Evolutionary conservation across 2,329 filamentous ascomycete genomes (phyloP).

Genomic region (Talaromyces sp.): DNA sequence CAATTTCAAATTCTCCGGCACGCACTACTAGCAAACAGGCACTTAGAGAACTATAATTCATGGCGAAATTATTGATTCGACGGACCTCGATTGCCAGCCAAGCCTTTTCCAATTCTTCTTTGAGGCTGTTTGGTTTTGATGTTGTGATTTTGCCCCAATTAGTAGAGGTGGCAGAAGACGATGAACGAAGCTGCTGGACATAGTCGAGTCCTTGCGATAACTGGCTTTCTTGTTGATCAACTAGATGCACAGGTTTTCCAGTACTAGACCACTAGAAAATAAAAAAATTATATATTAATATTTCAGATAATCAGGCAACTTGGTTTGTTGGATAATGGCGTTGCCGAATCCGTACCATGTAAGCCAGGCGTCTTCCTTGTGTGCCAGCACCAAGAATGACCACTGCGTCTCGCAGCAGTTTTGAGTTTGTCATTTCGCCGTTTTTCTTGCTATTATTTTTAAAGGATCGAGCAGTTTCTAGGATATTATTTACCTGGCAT

Average conservation of each 20-base stretch:
- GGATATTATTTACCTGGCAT: background rate
- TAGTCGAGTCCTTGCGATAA: constrained; percentile 22
- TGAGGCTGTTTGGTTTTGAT: constrained; percentile 16
- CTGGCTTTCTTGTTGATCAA: constrained; percentile 25
- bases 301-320: background rate
- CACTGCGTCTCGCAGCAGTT: constrained; percentile 1
- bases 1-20: constrained; percentile 40
- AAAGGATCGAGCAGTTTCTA: background rate
- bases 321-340: background rate
- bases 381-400: constrained; percentile 27
- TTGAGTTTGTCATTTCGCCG: background rate
- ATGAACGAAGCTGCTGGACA: constrained; percentile 21
- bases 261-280: constrained; percentile 26
- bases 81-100: constrained; percentile 34
- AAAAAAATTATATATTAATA: background rate
- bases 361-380: constrained; percentile 31
- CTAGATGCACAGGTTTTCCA: constrained; percentile 25
- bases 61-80: background rate
- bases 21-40: constrained; percentile 27
- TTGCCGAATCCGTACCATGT: constrained; percentile 24
- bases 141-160: constrained; percentile 21
- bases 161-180: constrained; percentile 4
- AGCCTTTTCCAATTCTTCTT: constrained; percentile 19
- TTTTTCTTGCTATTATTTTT: background rate
- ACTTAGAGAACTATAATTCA: background rate